These are phyloP conservation scores for Euphorbia celastroides DNA, from an alignment of 441 rosid genomes.

Conservation along the genomic window DNA sequence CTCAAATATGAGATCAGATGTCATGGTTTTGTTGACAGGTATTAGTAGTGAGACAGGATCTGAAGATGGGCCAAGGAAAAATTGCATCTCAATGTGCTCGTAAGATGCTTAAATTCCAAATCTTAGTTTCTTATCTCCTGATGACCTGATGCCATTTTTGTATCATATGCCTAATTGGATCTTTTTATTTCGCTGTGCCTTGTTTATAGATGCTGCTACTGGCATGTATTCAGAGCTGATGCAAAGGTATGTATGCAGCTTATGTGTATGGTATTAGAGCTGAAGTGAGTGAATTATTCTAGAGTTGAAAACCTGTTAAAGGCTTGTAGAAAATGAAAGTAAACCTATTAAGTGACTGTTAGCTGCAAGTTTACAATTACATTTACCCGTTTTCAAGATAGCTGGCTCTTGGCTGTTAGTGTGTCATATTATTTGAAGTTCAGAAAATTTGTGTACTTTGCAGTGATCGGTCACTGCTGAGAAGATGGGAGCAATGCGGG, in stretches of 20 bases:
- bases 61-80: constrained; percentile 91
- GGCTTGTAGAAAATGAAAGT: too few species aligned
- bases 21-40: constrained; percentile 43
- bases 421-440: neutral
- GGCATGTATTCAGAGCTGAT: constrained; percentile 79
- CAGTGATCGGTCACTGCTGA: constrained; percentile 62
- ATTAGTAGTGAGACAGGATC: constrained; percentile 82
- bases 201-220: constrained; percentile 75
- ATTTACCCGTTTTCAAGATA: neutral
- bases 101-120: constrained; percentile 32
- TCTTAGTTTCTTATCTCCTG: neutral
- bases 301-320: neutral
- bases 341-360: neutral
- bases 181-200: constrained; percentile 5
- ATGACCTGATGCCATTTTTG: neutral
- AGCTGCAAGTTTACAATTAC: neutral
- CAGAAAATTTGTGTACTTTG: constrained; percentile 17
- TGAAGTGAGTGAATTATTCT: neutral
- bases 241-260: constrained; percentile 50
- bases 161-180: constrained; percentile 2
- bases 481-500: constrained; percentile 78
- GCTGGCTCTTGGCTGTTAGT: neutral
- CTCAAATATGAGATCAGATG: neutral
- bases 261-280: neutral
- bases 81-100: constrained; percentile 93